Percentiles rank a stretch among this genome's conserved stretches.
These are phyloP conservation scores for Phylloporus rhodoxanthus DNA, from an alignment of 768 basidiomycete species.

Conservation along the genomic window DNA sequence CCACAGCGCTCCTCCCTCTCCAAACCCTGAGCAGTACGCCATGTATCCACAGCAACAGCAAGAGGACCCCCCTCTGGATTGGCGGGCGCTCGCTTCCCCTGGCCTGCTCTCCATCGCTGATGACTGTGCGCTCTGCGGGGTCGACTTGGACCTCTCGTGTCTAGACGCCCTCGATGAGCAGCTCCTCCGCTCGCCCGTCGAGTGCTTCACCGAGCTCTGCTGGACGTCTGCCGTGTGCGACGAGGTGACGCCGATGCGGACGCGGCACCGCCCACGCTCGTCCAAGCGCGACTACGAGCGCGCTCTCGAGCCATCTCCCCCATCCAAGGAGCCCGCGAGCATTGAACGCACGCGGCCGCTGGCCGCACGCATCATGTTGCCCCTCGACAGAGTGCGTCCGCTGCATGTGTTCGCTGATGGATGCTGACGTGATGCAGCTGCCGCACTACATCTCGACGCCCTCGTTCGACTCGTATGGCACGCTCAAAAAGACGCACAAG, in stretches of 20 bases:
- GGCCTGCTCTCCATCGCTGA: constrained; percentile 11
- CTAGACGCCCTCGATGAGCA: constrained; percentile 36
- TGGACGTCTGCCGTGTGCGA: constrained; percentile 34
- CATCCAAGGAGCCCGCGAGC: constrained; percentile 2
- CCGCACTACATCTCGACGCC: constrained; percentile 3
- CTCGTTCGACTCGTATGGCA: constrained; percentile 9
- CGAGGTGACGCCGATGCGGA: constrained; percentile 6
- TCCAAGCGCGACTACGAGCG: constrained; percentile 9
- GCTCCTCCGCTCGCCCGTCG: constrained; percentile 34
- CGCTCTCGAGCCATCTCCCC: background rate
- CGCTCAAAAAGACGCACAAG: constrained; percentile 6
- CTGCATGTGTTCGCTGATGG: too few relatives aligned
- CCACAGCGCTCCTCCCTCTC: constrained; percentile 13
- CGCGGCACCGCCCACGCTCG: constrained; percentile 12
- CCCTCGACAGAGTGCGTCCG: constrained; percentile 13
- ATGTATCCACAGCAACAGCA: constrained; percentile 11
- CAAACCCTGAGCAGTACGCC: constrained; percentile 1
- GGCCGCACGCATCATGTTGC: constrained; percentile 17
- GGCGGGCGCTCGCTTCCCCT: background rate
- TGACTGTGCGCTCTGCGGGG: constrained; percentile 27
- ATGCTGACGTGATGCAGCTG: constrained; percentile 1
- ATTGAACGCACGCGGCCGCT: constrained; percentile 10
- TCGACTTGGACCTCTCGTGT: constrained; percentile 34
- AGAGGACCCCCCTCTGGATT: constrained; percentile 1
- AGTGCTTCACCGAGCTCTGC: constrained; percentile 37